Percentiles rank a stretch among this genome's conserved stretches.
Conservation (phyloP, 148 eudicot genomes). For the Agrostemma githago region DNA sequence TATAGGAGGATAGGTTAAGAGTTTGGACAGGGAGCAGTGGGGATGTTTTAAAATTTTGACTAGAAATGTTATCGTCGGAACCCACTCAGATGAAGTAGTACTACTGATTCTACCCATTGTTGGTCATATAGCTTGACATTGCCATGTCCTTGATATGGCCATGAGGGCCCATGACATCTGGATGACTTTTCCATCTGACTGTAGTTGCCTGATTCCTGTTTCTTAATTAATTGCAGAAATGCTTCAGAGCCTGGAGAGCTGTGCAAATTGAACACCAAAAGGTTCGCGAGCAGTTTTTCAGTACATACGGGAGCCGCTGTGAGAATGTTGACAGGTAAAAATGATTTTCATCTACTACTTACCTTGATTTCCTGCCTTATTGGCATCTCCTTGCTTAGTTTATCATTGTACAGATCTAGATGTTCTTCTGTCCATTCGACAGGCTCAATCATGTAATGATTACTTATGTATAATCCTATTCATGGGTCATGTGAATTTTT, state of each 20-base stretch:
- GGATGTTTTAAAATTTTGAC: not conserved
- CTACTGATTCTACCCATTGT: not conserved
- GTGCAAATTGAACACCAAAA: slow-evolving; percentile 62
- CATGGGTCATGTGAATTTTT: slow-evolving; percentile 17
- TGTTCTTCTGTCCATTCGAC: slow-evolving; percentile 1
- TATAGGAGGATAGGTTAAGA: not conserved
- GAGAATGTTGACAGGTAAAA: slow-evolving; percentile 68
- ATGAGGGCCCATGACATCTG: not conserved
- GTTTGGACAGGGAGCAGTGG: not conserved
- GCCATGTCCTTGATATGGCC: slow-evolving; percentile 8
- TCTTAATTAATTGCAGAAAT: slow-evolving; percentile 61
- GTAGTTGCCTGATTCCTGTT: slow-evolving; percentile 11
- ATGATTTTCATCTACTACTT: not conserved
- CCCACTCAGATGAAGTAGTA: not conserved
- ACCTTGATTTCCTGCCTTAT: not conserved
- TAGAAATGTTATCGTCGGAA: not conserved
- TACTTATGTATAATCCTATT: not conserved
- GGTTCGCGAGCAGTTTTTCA: slow-evolving; percentile 63
- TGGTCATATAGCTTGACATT: not conserved
- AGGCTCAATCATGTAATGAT: slow-evolving; percentile 1
- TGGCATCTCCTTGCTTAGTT: not conserved
- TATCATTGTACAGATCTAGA: not conserved
- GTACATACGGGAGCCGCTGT: slow-evolving; percentile 56
- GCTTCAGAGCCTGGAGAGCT: slow-evolving; percentile 89
- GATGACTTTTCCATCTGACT: slow-evolving; percentile 6